A percentile compares a stretch with the other conserved stretches of the same genome.
phyloP scores from a whole-genome alignment of 2,329 filamentous ascomycete genomes.

The Talaromyces albobiverticillius region DNA sequence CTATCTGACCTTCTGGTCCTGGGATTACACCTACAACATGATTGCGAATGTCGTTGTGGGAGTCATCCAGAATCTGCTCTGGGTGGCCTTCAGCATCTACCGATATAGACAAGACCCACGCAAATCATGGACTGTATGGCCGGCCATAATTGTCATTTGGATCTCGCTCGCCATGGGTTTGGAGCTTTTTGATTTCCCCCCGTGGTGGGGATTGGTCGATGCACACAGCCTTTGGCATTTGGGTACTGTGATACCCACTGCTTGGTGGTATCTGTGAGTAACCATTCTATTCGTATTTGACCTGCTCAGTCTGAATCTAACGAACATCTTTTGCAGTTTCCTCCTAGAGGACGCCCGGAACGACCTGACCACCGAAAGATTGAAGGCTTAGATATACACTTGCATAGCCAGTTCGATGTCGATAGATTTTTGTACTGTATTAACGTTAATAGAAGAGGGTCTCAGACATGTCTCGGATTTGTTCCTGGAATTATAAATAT shows the following conservation, averaged over 20 bases:
- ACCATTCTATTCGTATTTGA: conserved; percentile 4
- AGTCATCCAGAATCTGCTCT: conserved; percentile 74
- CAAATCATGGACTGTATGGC: conserved; percentile 80
- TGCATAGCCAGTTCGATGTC: neutral
- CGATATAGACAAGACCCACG: conserved; percentile 66
- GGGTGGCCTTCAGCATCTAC: conserved; percentile 77
- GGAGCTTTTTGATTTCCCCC: conserved; percentile 91
- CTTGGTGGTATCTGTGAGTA: conserved; percentile 93
- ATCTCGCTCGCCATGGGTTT: conserved; percentile 91
- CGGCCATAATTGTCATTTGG: conserved; percentile 87
- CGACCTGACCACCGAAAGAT: conserved; percentile 69
- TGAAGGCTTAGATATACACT: conserved; percentile 58
- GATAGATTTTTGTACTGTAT: neutral
- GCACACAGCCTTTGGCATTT: conserved; percentile 96
- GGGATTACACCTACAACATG: conserved; percentile 99
- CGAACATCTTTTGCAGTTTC: conserved; percentile 60
- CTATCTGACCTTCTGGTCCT: conserved; percentile 80
- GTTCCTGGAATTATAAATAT: too few species aligned
- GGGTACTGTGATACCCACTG: conserved; percentile 81
- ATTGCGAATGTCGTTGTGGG: conserved; percentile 84
- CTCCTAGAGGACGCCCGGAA: conserved; percentile 80
- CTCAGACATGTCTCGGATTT: too few species aligned
- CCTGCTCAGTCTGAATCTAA: conserved; percentile 23
- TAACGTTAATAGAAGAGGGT: neutral
- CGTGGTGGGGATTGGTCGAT: conserved; percentile 76